These are phyloP conservation scores for Globisporangium emineosum DNA, from an alignment of 352 stramenopile species.

Conservation along the genomic window DNA sequence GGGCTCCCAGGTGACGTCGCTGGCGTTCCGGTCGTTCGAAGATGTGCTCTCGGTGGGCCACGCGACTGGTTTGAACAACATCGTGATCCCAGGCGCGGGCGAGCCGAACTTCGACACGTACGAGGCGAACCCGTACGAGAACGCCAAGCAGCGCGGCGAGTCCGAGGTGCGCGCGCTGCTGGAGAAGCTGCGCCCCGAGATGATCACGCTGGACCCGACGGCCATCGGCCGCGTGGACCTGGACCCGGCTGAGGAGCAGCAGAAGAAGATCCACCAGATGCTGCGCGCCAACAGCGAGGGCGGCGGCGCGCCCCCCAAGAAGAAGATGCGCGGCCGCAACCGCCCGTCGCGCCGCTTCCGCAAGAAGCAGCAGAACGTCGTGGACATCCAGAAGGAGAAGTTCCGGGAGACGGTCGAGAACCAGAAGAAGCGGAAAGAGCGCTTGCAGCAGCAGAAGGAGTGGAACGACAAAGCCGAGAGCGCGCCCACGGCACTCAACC, in stretches of 20 bases:
- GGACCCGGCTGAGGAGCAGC: slow-evolving; percentile 83
- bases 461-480: slow-evolving; percentile 77
- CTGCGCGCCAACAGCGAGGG: slow-evolving; percentile 71
- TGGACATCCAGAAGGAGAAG: slow-evolving; percentile 93
- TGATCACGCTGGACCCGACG: slow-evolving; percentile 96
- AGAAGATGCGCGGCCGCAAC: slow-evolving; percentile 97
- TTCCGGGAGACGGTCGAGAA: slow-evolving; percentile 82
- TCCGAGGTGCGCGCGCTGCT: slow-evolving; percentile 95
- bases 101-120: slow-evolving; percentile 98
- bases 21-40: slow-evolving; percentile 98
- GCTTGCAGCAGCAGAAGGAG: slow-evolving; percentile 69
- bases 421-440: slow-evolving; percentile 73
- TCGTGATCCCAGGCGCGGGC: slow-evolving; percentile 95
- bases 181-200: slow-evolving; percentile 98
- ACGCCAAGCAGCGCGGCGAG: slow-evolving; percentile 95
- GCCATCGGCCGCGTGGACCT: slow-evolving; percentile 92
- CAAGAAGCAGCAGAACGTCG: slow-evolving; percentile 98
- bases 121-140: slow-evolving; percentile 97
- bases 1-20: slow-evolving; percentile 76
- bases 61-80: slow-evolving; percentile 68
- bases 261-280: slow-evolving; percentile 79
- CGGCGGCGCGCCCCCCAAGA: slow-evolving; percentile 72
- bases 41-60: slow-evolving; percentile 97
- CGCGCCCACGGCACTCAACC: slow-evolving; percentile 76
- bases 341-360: slow-evolving; percentile 95